Evolutionary conservation across 176 grass and related monocot species (phyloP).

Genomic region (Musa beccarii): DNA sequence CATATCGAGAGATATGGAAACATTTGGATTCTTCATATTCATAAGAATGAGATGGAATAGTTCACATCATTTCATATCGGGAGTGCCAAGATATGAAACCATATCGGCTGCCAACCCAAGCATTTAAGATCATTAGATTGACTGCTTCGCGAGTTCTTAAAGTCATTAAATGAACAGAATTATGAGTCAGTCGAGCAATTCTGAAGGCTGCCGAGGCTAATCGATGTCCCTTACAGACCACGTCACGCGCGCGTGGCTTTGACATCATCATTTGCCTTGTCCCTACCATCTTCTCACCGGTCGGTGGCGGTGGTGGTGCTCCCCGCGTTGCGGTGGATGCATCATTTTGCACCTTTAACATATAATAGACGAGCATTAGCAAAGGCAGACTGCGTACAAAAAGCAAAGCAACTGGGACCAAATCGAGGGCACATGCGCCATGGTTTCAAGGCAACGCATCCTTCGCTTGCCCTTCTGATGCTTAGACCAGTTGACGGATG

Average conservation of each 20-base stretch:
- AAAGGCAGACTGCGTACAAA: background rate
- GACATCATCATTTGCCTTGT: slow-evolving; percentile 4
- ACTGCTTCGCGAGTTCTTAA: too few relatives aligned
- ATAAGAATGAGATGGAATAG: too few relatives aligned
- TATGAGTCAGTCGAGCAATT: too few relatives aligned
- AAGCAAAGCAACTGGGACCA: background rate
- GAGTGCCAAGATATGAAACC: too few relatives aligned
- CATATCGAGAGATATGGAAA: too few relatives aligned
- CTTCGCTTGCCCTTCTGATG: background rate
- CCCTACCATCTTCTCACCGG: background rate
- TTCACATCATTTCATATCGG: too few relatives aligned
- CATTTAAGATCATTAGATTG: too few relatives aligned
- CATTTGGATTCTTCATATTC: too few relatives aligned
- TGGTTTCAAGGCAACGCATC: background rate
- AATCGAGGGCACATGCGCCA: background rate
- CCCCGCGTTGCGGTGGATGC: slow-evolving; percentile 1
- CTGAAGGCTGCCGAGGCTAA: too few relatives aligned
- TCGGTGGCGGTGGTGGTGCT: background rate
- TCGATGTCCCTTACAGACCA: background rate
- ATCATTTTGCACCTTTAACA: background rate
- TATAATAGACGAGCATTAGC: background rate
- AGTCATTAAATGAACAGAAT: too few relatives aligned
- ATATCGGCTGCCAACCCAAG: too few relatives aligned
- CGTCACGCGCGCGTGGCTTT: slow-evolving; percentile 10
- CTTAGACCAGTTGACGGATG: background rate